phyloP scores from a whole-genome alignment of 2,329 filamentous ascomycete species.

The Ophiostoma novo-ulmi region DNA sequence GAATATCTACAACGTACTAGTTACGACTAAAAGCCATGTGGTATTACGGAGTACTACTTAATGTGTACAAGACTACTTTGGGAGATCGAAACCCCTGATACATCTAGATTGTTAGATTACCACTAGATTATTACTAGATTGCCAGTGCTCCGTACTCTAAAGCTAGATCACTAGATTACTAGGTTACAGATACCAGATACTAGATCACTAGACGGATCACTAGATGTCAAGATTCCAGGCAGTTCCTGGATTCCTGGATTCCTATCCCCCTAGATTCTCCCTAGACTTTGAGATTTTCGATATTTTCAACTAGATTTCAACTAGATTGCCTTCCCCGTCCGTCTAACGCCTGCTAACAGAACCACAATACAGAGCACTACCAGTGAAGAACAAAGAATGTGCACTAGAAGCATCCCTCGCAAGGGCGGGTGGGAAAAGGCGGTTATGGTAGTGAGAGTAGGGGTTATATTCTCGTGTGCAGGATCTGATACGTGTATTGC shows the following conservation, averaged over 20 bases:
- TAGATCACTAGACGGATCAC: neutral
- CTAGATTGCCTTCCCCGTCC: neutral
- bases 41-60: constrained; percentile 14
- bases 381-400: neutral
- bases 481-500: neutral
- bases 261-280: neutral
- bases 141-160: neutral
- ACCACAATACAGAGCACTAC: neutral
- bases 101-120: constrained; percentile 11
- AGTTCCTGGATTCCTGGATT: neutral
- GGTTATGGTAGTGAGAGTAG: neutral
- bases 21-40: constrained; percentile 8
- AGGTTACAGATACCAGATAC: neutral
- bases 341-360: neutral
- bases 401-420: constrained; percentile 2
- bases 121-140: neutral
- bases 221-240: constrained; percentile 1
- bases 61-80: constrained; percentile 13
- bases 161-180: neutral
- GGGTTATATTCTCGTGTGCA: neutral
- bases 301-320: too few relatives aligned
- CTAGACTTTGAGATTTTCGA: neutral
- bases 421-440: constrained; percentile 9
- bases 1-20: constrained; percentile 1
- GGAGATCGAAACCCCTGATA: constrained; percentile 9